phyloP scores from a whole-genome alignment of 768 basidiomycete species.

The Tulasnella sp. region DNA sequence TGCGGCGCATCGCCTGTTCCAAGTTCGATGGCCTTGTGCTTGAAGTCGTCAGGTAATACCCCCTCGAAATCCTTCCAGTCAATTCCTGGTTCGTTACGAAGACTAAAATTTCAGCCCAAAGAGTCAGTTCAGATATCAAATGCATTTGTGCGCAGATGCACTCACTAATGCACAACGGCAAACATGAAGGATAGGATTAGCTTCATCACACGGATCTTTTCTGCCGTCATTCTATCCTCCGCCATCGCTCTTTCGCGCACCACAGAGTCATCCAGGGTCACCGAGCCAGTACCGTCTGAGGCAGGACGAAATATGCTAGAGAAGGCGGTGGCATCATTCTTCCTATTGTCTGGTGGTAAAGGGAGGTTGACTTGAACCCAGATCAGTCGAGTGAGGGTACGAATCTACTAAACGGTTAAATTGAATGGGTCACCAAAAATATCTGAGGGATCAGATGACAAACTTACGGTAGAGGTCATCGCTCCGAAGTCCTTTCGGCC shows the following conservation, averaged over 20 bases:
- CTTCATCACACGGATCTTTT: slow-evolving; percentile 59
- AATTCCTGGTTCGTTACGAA: slow-evolving; percentile 44
- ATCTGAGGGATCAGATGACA: not conserved
- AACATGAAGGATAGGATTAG: slow-evolving; percentile 61
- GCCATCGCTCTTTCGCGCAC: not conserved
- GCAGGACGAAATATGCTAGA: not conserved
- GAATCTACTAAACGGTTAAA: slow-evolving; percentile 29
- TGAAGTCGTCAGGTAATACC: slow-evolving; percentile 53
- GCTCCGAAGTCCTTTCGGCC: slow-evolving; percentile 75
- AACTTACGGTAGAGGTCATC: slow-evolving; percentile 36
- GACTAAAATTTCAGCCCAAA: not conserved
- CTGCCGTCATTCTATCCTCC: slow-evolving; percentile 11
- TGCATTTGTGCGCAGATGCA: too few species aligned
- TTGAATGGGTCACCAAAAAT: slow-evolving; percentile 22
- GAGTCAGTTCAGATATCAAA: not conserved
- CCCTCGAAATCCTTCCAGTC: slow-evolving; percentile 55
- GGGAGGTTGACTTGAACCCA: slow-evolving; percentile 53
- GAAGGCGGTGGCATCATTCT: not conserved
- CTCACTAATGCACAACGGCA: slow-evolving; percentile 56
- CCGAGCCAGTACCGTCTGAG: not conserved
- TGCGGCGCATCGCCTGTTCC: not conserved
- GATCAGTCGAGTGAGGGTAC: slow-evolving; percentile 63
- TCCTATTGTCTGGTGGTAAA: slow-evolving; percentile 32
- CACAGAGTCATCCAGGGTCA: not conserved
- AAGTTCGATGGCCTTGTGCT: slow-evolving; percentile 13